A percentile compares a stretch with the other conserved stretches of the same genome.
Evolutionary conservation across 2,329 filamentous ascomycete genomes (phyloP).

Genomic region (Microsporum audouinii): DNA sequence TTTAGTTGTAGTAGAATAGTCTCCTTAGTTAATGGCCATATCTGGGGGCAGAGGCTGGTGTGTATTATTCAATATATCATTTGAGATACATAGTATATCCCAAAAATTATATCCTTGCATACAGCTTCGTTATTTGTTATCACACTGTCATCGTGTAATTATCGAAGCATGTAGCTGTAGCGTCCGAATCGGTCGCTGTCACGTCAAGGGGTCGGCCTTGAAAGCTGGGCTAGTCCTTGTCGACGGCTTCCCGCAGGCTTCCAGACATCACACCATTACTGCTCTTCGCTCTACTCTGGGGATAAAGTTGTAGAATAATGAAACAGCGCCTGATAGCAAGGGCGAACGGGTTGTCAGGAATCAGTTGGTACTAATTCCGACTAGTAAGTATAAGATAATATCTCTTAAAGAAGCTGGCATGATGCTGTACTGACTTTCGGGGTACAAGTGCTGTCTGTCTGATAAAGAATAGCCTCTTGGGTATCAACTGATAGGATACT

Average conservation of each 20-base stretch:
- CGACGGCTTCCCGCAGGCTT: neutral
- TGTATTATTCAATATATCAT: too few relatives aligned
- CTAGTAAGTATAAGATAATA: neutral
- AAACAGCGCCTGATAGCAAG: neutral
- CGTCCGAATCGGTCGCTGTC: too few relatives aligned
- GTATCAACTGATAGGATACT: neutral
- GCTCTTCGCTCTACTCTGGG: neutral
- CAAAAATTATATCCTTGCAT: too few relatives aligned
- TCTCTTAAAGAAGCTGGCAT: neutral
- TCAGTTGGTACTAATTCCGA: too few relatives aligned
- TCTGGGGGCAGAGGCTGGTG: too few relatives aligned
- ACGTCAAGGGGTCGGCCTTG: neutral
- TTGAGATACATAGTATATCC: too few relatives aligned
- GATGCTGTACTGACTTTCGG: neutral
- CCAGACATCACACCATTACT: neutral
- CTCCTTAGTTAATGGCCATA: too few relatives aligned
- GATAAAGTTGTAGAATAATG: neutral
- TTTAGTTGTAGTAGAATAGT: too few relatives aligned
- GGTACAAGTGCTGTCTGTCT: neutral
- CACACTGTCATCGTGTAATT: too few relatives aligned
- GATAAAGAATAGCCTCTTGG: neutral
- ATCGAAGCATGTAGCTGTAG: too few relatives aligned
- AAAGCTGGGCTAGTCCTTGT: neutral
- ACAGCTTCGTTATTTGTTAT: too few relatives aligned
- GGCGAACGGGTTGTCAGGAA: too few relatives aligned